Base-by-base conservation (phyloP, 805 yeast genomes). In the Candida sanyiensis region DNA sequence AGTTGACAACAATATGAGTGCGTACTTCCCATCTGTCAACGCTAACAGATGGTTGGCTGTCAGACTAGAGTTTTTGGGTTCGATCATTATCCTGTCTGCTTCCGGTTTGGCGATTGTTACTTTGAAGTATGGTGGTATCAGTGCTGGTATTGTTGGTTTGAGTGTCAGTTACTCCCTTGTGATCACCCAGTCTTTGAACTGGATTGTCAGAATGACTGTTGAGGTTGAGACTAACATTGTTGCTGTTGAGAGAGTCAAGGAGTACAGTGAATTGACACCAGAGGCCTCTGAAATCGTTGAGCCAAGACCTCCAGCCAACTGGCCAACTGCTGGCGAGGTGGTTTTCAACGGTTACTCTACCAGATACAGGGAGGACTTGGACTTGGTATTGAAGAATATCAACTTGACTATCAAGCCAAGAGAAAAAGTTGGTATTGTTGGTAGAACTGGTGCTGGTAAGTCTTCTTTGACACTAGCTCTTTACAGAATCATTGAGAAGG, bases 131-230 rank as follows among this genome's bases (percentile, higher is more conserved):
- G 95, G 96, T 11, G 59, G 66, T 15, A 71, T 90, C 21, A 75
- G 88, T 16, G 88, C 96, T 13, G 98, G 98, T 63, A 66, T 85
- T 56, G 89, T 89, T 54, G 99, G 99, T 70, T 70, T 93, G 52
- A 82, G 96, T 17, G 83, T 93, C 51, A 83, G 95, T 33, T 94
- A 93, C 62, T 90, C 98, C 3, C 70, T 93, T 46, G 95, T 87
- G 61, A 75, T 89, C 44, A 93, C 99, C 0, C 96, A 88, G 62
- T 74, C 96, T 0, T 73, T 93, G 62, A 90, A 88, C 61, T 90
- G 97, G 97, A 87, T 93, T 62, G 97, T 93, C 22, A 76, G 99
- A 65, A 90, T 89, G 97, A 86, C 97, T 0, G 98, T 93, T 31
- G 98, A 93, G 52, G 96, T 93, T 33, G 98, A 93, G 62, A 88